Percentiles rank a stretch among this genome's conserved stretches.
Conservation (phyloP, 345 rosid genomes). For the Citrus sinensis region DVS_A1.0 CM039169.1:1155001-1155500, state of each 20-base stretch:
- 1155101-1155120: background rate
- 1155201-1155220: background rate
- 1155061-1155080: background rate
- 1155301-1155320: slow-evolving; percentile 19
- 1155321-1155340: slow-evolving; percentile 19
- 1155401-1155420: slow-evolving; percentile 26
- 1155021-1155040: background rate
- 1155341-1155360: slow-evolving; percentile 3
- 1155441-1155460: slow-evolving; percentile 8
- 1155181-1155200: background rate
- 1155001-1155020: background rate
- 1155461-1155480: slow-evolving; percentile 2
- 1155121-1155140: background rate
- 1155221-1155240: background rate
- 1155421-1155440: slow-evolving; percentile 24
- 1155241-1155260: background rate
- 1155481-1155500: background rate
- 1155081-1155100: background rate
- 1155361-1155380: background rate
- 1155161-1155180: background rate
- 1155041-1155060: slow-evolving; percentile 2
- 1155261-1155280: background rate
- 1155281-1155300: slow-evolving; percentile 11
- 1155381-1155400: slow-evolving; percentile 15
- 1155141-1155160: background rate